Conservation (phyloP, 2,329 filamentous ascomycete genomes). For the Byssothecium circinans region DNA sequence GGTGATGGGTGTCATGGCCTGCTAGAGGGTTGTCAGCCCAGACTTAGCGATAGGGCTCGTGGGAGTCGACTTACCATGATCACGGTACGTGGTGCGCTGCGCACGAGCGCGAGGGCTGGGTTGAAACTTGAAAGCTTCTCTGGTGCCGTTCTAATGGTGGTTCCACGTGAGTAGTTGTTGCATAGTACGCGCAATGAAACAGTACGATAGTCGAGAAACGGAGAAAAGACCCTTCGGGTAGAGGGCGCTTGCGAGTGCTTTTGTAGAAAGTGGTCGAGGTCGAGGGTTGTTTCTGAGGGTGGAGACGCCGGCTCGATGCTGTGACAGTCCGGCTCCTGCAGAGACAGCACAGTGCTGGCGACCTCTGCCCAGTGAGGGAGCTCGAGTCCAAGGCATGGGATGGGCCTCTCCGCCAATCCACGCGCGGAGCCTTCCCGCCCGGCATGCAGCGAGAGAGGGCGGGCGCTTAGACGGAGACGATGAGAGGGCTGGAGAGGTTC, state of each 20-base stretch:
- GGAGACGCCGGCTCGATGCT: conserved; percentile 36
- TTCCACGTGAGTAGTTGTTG: conserved; percentile 22
- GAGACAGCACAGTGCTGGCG: conserved; percentile 36
- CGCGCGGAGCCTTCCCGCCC: conserved; percentile 28
- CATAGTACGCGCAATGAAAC: conserved; percentile 37
- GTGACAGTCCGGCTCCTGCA: conserved; percentile 34
- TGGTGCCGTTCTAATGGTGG: conserved; percentile 21
- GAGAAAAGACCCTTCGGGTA: conserved; percentile 44
- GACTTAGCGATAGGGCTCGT: conserved; percentile 12
- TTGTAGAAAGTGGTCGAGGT: conserved; percentile 45
- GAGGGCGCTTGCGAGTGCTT: conserved; percentile 46
- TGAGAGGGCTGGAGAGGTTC: conserved; percentile 23
- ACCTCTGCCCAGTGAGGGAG: conserved; percentile 31
- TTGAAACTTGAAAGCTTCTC: conserved; percentile 10
- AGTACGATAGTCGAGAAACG: conserved; percentile 39
- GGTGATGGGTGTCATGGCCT: conserved; percentile 50
- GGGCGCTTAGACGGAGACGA: conserved; percentile 40
- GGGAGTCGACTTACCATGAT: conserved; percentile 39
- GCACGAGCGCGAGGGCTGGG: conserved; percentile 21
- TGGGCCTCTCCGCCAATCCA: conserved; percentile 32
- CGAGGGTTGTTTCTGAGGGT: conserved; percentile 31
- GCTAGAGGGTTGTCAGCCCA: conserved; percentile 36
- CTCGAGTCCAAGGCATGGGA: conserved; percentile 23
- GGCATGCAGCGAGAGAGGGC: conserved; percentile 26
- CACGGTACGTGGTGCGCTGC: conserved; percentile 21